Conservation (phyloP, 352 stramenopile genomes). For the Pythium brassicae region DNA sequence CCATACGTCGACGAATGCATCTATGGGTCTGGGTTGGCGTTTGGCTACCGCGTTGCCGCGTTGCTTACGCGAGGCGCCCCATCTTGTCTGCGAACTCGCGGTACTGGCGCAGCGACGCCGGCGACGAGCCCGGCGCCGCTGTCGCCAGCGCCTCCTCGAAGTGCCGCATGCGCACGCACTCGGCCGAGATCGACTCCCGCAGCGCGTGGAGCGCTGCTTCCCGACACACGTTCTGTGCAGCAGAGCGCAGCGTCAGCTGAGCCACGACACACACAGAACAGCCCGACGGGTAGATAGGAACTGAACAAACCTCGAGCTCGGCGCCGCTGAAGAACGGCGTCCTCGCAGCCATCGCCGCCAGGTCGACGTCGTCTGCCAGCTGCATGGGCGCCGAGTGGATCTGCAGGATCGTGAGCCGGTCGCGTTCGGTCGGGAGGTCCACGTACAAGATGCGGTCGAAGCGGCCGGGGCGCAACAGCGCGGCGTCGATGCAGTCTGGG, state of each 20-base stretch:
- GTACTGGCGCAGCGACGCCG: constrained; percentile 51
- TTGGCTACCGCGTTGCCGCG: too few species aligned
- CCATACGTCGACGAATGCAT: neutral
- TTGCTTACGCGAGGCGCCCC: constrained; percentile 39
- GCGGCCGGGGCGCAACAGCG: constrained; percentile 93
- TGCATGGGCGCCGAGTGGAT: constrained; percentile 73
- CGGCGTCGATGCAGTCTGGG: constrained; percentile 97
- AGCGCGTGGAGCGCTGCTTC: constrained; percentile 75
- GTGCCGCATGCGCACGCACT: constrained; percentile 49
- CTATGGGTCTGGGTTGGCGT: too few species aligned
- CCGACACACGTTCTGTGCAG: constrained; percentile 74
- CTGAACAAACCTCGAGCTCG: constrained; percentile 81
- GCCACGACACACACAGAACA: too few species aligned
- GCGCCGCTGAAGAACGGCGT: constrained; percentile 79
- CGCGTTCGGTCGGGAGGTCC: constrained; percentile 67
- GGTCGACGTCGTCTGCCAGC: constrained; percentile 57
- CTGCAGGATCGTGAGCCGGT: constrained; percentile 65
- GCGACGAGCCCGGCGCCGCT: constrained; percentile 54
- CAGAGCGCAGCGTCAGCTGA: constrained; percentile 14
- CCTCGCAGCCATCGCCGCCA: constrained; percentile 41
- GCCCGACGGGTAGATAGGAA: neutral
- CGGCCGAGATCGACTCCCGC: constrained; percentile 57
- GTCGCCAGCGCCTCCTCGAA: constrained; percentile 47
- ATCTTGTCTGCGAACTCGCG: constrained; percentile 56
- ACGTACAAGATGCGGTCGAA: constrained; percentile 97